A percentile compares a stretch with the other conserved stretches of the same genome.
These are phyloP conservation scores for Salix udensis DNA, from an alignment of 345 rosid species.

Conservation along the genomic window DNA sequence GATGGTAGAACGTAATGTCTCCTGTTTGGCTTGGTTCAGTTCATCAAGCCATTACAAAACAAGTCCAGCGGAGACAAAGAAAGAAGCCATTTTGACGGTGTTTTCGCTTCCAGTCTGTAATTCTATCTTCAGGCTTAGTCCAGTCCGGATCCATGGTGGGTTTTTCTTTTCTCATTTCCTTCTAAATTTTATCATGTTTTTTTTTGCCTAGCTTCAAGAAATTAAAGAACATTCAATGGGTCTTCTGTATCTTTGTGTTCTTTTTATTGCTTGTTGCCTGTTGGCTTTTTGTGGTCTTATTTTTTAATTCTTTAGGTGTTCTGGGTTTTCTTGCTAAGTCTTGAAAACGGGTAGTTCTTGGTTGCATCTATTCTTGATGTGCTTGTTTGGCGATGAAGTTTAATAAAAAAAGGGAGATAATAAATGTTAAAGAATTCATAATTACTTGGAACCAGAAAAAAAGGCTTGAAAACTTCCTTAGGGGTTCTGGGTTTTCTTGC, in stretches of 20 bases:
- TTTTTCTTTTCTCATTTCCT: background rate
- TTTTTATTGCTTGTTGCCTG: background rate
- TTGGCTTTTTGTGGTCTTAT: background rate
- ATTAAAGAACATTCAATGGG: background rate
- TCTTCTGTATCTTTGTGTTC: background rate
- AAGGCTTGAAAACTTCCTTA: background rate
- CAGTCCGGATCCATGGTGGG: constrained; percentile 42
- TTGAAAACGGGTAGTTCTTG: background rate
- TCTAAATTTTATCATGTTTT: background rate
- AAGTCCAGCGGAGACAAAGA: constrained; percentile 10
- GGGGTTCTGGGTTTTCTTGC: background rate
- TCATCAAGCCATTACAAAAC: no score
- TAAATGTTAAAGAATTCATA: no score
- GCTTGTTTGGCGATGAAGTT: background rate
- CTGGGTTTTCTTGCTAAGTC: background rate
- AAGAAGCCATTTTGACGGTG: no score
- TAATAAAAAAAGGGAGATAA: background rate
- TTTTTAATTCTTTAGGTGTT: background rate
- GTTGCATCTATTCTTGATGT: background rate
- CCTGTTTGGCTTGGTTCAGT: no score
- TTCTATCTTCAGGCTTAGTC: no score
- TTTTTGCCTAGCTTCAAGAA: constrained; percentile 4
- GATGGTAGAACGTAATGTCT: no score
- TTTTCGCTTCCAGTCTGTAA: no score
- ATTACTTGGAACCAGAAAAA: no score